Conservation (phyloP, 768 basidiomycete species). For the Mycena maculata region DNA sequence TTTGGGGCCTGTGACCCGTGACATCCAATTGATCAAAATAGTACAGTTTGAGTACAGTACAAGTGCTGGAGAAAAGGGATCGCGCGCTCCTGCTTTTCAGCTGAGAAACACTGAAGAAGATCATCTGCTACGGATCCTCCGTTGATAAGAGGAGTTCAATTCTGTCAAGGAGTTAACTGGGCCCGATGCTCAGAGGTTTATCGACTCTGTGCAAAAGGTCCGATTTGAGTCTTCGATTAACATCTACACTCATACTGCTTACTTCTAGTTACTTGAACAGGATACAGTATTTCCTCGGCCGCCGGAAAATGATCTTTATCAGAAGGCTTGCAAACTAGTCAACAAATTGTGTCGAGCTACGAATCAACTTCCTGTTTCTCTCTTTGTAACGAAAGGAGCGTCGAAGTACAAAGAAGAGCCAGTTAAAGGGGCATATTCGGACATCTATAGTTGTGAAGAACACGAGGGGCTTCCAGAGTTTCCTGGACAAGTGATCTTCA, state of each 20-base stretch:
- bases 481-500: not conserved
- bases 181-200: not conserved
- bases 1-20: no score
- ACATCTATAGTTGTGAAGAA: not conserved
- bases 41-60: no score
- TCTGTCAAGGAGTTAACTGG: not conserved
- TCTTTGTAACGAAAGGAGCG: not conserved
- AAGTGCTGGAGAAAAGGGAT: no score
- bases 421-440: not conserved
- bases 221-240: not conserved
- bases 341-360: not conserved
- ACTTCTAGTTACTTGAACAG: conserved; percentile 5
- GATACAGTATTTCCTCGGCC: not conserved
- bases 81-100: not conserved
- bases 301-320: not conserved
- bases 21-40: no score
- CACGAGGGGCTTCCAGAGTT: not conserved
- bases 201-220: not conserved
- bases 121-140: not conserved
- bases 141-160: not conserved
- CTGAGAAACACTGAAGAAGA: not conserved
- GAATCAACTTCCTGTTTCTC: not conserved
- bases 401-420: not conserved
- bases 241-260: no score
- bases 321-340: not conserved